phyloP scores from a whole-genome alignment of 352 stramenopile genomes.

The Nothophytophthora sp. region DNA sequence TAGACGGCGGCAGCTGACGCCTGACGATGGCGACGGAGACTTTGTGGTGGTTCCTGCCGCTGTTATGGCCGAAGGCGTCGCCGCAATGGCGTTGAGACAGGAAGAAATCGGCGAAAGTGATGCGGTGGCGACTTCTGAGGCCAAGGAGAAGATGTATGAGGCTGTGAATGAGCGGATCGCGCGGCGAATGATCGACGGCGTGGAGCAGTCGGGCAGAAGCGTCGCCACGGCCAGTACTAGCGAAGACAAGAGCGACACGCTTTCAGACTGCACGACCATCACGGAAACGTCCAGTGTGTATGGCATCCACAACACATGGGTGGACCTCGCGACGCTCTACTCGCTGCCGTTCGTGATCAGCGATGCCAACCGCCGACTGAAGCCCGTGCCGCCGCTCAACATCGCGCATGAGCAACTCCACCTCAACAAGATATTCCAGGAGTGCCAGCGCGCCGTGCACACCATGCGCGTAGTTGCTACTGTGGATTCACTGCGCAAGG shows the following conservation, averaged over 20 bases:
- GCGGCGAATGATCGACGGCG: constrained; percentile 48
- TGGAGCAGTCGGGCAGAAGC: constrained; percentile 13
- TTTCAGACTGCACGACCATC: constrained; percentile 73
- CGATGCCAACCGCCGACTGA: constrained; percentile 39
- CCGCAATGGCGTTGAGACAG: background rate
- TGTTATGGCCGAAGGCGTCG: background rate
- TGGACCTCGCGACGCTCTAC: constrained; percentile 78
- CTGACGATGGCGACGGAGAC: constrained; percentile 8
- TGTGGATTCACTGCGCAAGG: constrained; percentile 71
- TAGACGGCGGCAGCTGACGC: constrained; percentile 4
- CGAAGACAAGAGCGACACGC: constrained; percentile 78
- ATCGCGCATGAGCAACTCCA: constrained; percentile 66
- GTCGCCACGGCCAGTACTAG: constrained; percentile 11
- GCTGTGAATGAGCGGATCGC: constrained; percentile 70
- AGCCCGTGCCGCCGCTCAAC: constrained; percentile 68
- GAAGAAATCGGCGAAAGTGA: constrained; percentile 4
- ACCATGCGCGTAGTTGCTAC: constrained; percentile 76
- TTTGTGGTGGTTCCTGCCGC: constrained; percentile 1
- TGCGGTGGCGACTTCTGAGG: constrained; percentile 2
- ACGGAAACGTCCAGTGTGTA: constrained; percentile 77
- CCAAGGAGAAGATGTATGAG: constrained; percentile 41
- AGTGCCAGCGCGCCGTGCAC: constrained; percentile 73
- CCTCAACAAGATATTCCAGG: constrained; percentile 74
- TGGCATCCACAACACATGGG: constrained; percentile 77
- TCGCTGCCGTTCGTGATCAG: constrained; percentile 72